Evolutionary conservation across 1,284 basidiomycete species (phyloP), one percentile per base, ranked within the genome.

Genomic region (Leccinum proximum): DNA sequence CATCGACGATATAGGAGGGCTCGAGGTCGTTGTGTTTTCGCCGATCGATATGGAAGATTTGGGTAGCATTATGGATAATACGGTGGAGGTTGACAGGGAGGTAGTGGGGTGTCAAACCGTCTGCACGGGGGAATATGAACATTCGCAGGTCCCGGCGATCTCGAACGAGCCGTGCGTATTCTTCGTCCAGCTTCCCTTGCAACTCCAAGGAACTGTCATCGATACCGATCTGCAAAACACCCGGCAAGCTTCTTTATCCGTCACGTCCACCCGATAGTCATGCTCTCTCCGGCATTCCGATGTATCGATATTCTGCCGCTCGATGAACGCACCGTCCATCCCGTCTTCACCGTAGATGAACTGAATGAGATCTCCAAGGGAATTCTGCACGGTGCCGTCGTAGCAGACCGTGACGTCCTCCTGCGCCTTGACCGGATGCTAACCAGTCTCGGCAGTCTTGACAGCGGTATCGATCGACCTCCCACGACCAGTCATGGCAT

Each of bases 401-500:
- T 99, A 99, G 76, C 92, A 92, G 53, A 98, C 96, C 86, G 93
- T 94, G 53, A 99, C 91, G 69, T 99, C 97, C 77, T 99, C 97
- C 71, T 99, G 82, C 1, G 97, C 97, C 80, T 99, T 99, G 72
- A 99, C 96, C 67, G 97, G 72, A 99, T 99, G 77, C n/a, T 99
- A 99, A 72, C 97, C 97, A 0, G 97, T 99, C 80, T 99, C 97
- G 59, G 97, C 97, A 6, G 97, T 99, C 82, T 99, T 99, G 79
- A 99, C 96, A 37, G 97, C 97, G 3, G 97, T 99, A 84, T 99
- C 97, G 72, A 99, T 98, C 62, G 99, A 80, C 85, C 97, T 97
- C 78, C 99, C 97, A 73, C 97, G 92, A 81, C 97, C 97, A 72
- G 97, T 96, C 97, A 99, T 99, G 64, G 97, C 97, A 80, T 99